Percentiles rank a stretch among this genome's conserved stretches.
phyloP scores from a whole-genome alignment of 495 filamentous ascomycete genomes.

The Penicillium diatomitis region DNA sequence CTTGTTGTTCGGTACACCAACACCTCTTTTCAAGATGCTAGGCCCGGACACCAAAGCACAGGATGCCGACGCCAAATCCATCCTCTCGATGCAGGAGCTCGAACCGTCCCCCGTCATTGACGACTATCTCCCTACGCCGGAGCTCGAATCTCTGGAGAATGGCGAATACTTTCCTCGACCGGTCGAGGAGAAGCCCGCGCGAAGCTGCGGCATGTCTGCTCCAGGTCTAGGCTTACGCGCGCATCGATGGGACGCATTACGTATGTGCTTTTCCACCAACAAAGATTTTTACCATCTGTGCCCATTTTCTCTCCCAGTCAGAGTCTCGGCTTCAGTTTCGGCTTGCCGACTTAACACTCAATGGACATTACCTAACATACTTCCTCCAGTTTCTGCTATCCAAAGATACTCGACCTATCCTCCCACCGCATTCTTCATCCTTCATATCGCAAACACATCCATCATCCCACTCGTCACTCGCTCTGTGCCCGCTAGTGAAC shows the following conservation, averaged over 20 bases:
- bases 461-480: conserved; percentile 56
- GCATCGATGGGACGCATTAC: conserved; percentile 51
- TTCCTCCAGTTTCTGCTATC: conserved; percentile 55
- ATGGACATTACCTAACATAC: too few species aligned
- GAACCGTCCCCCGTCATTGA: conserved; percentile 72
- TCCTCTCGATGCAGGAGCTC: conserved; percentile 62
- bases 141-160: conserved; percentile 38
- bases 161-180: conserved; percentile 49
- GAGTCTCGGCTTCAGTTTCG: too few species aligned
- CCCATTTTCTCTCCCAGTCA: too few species aligned
- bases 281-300: background rate
- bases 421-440: conserved; percentile 64
- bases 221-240: conserved; percentile 48
- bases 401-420: conserved; percentile 85
- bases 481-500: conserved; percentile 43
- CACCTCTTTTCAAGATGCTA: conserved; percentile 2
- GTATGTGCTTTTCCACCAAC: conserved; percentile 27
- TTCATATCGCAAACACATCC: conserved; percentile 77
- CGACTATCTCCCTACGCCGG: conserved; percentile 33
- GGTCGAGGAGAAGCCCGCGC: conserved; percentile 4
- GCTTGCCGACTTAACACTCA: too few species aligned
- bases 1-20: background rate
- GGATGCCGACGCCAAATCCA: conserved; percentile 34
- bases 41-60: conserved; percentile 11
- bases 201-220: conserved; percentile 16